Evolutionary conservation across 495 filamentous ascomycete genomes (phyloP), one percentile per base, ranked within the genome.

Genomic region (Cercophora sp.): DNA sequence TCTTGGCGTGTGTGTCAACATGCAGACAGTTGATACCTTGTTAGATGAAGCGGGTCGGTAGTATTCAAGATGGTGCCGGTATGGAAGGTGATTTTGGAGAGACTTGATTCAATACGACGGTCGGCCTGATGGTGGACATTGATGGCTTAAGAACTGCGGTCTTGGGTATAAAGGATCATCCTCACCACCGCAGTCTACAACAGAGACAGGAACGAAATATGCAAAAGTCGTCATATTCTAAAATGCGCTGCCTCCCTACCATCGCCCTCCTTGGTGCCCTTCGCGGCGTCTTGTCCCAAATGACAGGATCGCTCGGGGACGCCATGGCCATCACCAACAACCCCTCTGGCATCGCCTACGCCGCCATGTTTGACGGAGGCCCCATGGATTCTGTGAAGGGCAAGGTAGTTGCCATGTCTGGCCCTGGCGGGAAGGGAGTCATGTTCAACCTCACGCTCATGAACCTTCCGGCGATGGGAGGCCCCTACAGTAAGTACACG

Each of bases 311-410:
- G 37, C 37, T 41, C 37, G 37, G 37, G 10, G 19, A 41, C 37
- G 37, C 37, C 37, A 41, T 41, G 37, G 37, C 37, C 37, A 41
- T 41, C 37, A 41, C 18, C n/a, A 41, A 41, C 37, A 41, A 41
- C 37, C 37, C 37, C 10, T 3, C 37, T 10, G 37, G 37, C 3
- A 19, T 19, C 4, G 15, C 19, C 37, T 41, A 41, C 37, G 10
- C 37, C 5, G 37, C 37, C 37, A 41, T 19, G 15, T 4, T 41
- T 4, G 15, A 41, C 15, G 15, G 37, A 2, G 37, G 15, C 37
- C 2, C 13, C 37, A 20, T 16, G n/a, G 22, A 20, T 19, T 19
- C 37, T 20, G 37, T 41, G 15, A 41, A 8, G 18, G 37, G 37
- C 13, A 41, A 19, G 3, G 37, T 41, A 9, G 19, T 10, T 4